Evolutionary conservation across 768 basidiomycete genomes (phyloP), one percentile per base, ranked within the genome.

Genomic region (Cyclocybe cylindracea): DNA sequence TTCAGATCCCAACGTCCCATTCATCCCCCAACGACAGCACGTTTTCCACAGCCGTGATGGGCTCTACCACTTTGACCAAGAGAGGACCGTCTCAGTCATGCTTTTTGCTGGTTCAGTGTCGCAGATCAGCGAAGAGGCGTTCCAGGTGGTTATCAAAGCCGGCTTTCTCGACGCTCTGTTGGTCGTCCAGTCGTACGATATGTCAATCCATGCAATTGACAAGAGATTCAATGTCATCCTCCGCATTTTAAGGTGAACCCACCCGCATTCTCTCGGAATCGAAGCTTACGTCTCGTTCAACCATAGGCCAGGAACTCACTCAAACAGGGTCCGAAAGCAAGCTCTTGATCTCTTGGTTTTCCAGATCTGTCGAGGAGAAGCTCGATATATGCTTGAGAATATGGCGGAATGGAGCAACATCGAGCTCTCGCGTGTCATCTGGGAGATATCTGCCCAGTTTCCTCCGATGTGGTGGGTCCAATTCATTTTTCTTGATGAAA

Each of bases 321-420:
- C 46, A 3, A 46, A 53, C 35, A 46, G 42, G 29, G 38, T 47
- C 13, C 51, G 51, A 31, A 53, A 53, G 44, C 39, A 53, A 32
- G 51, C 51, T n/a, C 41, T 53, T 16, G 51, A 48, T n/a, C 40
- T 53, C 5, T 40, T 53, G n/a, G 51, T 53, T 18, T 53, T 53
- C 13, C 51, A 53, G 34, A 41, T 53, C 10, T 53, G 51, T 16
- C 38, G 51, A 37, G 51, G 51, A 33, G 51, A 53, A 44, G 51
- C 45, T 35, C 51, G 41, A 2, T 53, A 53, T 36, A 42, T 53
- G 46, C 40, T 53, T 10, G 37, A 41, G 33, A n/a, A 18, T 5
- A 11, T 53, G 19, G 35, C 45, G 16, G 29, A 48, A 19, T 53
- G 51, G 51, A 47, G 39, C n/a, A 11, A 31, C 7, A 11, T 5